These are phyloP conservation scores for Gossypium herbaceum DNA, from an alignment of 345 rosid genomes.

Conservation along the genomic window DNA sequence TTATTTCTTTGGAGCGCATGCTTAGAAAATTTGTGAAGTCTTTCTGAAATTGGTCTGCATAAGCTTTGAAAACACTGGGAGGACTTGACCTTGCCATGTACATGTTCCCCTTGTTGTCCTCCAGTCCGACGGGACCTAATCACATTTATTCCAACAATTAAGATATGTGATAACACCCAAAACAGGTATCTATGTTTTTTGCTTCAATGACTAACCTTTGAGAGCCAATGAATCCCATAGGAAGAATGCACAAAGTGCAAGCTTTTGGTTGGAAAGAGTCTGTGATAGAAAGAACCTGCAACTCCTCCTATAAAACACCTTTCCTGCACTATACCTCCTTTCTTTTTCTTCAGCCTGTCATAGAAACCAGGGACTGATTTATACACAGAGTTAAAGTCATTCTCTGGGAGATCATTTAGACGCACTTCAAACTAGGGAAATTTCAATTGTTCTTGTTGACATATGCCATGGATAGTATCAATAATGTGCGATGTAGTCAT, in stretches of 20 bases:
- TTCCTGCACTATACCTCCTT: not conserved
- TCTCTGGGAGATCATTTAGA: conserved; percentile 64
- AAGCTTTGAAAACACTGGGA: conserved; percentile 28
- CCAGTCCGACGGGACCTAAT: not conserved
- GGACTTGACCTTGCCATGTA: conserved; percentile 35
- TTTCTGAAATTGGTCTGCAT: conserved; percentile 35
- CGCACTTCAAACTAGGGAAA: conserved; percentile 44
- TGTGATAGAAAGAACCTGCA: conserved; percentile 47
- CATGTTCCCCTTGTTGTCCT: conserved; percentile 10
- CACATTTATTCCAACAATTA: not conserved
- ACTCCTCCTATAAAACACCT: conserved; percentile 12
- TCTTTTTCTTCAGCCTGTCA: conserved; percentile 30
- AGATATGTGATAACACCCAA: not conserved
- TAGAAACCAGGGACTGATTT: conserved; percentile 44
- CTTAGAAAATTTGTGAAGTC: conserved; percentile 46
- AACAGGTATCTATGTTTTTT: not conserved
- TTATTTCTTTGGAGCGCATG: conserved; percentile 39
- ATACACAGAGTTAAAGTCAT: conserved; percentile 54
- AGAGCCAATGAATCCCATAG: conserved; percentile 72
- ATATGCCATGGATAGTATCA: conserved; percentile 30
- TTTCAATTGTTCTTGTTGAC: conserved; percentile 19
- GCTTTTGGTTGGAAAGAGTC: conserved; percentile 57
- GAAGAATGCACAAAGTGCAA: conserved; percentile 69
- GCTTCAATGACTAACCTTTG: conserved; percentile 39
- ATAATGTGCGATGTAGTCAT: conserved; percentile 36